These are phyloP conservation scores for Lathyrus oleraceus DNA, from an alignment of 306 rosid genomes.

Conservation along the genomic window DNA sequence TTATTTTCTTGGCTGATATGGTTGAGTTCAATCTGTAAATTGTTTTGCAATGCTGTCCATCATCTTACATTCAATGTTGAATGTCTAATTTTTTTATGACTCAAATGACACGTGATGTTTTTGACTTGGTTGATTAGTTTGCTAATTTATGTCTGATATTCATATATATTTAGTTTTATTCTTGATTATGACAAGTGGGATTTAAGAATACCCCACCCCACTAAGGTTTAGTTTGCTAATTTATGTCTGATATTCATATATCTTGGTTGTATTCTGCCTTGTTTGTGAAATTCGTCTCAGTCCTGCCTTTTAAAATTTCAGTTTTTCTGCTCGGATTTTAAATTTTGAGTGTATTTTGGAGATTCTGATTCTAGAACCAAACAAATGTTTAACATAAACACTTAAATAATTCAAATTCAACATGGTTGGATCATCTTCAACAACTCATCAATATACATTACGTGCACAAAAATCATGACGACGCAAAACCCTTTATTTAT, in stretches of 20 bases:
- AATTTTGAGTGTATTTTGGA: too few species aligned
- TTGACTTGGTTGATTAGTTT: conserved; percentile 19
- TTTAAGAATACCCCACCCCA: background rate
- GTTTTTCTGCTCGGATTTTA: too few species aligned
- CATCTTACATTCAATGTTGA: conserved; percentile 19
- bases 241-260: background rate
- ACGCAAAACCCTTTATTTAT: too few species aligned
- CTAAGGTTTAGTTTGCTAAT: background rate
- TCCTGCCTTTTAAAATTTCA: too few species aligned
- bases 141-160: background rate
- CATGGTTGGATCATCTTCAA: too few species aligned
- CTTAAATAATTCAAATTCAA: too few species aligned
- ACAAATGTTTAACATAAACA: too few species aligned
- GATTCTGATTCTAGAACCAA: too few species aligned
- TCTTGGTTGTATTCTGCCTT: background rate
- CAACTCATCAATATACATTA: too few species aligned
- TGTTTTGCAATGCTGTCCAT: conserved; percentile 31
- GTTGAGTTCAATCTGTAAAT: conserved; percentile 42
- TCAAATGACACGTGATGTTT: conserved; percentile 18
- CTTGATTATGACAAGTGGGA: background rate
- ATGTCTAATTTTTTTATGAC: conserved; percentile 35
- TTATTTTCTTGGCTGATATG: conserved; percentile 19
- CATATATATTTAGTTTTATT: background rate
- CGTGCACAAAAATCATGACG: too few species aligned
- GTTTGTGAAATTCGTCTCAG: too few species aligned